A percentile compares a stretch with the other conserved stretches of the same genome.
Evolutionary conservation across 805 yeast genomes (phyloP).

Genomic region (Candida jianshihensis): DNA sequence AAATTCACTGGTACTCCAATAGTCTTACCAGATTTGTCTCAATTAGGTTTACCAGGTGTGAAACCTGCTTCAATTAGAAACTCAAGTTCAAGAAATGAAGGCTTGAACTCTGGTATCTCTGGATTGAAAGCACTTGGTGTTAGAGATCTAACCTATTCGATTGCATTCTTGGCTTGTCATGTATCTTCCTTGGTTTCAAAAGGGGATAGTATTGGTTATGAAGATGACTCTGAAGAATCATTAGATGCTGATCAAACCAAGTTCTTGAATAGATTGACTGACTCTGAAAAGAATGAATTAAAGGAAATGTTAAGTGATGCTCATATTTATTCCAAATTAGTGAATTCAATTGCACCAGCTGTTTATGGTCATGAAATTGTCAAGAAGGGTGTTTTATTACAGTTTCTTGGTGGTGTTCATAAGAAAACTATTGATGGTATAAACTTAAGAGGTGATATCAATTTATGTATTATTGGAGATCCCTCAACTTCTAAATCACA

Average conservation of each 20-base stretch:
- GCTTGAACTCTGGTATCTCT: slow-evolving; percentile 76
- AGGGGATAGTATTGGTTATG: slow-evolving; percentile 29
- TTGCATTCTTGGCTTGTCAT: slow-evolving; percentile 89
- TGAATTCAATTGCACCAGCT: slow-evolving; percentile 88
- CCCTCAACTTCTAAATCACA: slow-evolving; percentile 97
- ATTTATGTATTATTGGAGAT: slow-evolving; percentile 94
- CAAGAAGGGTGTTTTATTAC: slow-evolving; percentile 85
- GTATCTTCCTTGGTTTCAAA: slow-evolving; percentile 55
- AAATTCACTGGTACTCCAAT: slow-evolving; percentile 91
- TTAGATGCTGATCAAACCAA: slow-evolving; percentile 68
- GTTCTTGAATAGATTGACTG: slow-evolving; percentile 69
- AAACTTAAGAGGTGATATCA: slow-evolving; percentile 91
- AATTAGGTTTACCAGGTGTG: slow-evolving; percentile 90
- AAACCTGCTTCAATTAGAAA: slow-evolving; percentile 80
- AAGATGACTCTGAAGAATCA: slow-evolving; percentile 32
- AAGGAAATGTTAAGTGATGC: slow-evolving; percentile 88
- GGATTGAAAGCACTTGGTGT: slow-evolving; percentile 84
- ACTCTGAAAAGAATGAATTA: slow-evolving; percentile 77
- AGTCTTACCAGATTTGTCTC: slow-evolving; percentile 91
- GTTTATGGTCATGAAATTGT: slow-evolving; percentile 94
- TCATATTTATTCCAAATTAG: slow-evolving; percentile 76
- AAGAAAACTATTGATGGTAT: slow-evolving; percentile 91
- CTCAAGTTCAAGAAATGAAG: slow-evolving; percentile 46
- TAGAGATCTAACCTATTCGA: slow-evolving; percentile 84
- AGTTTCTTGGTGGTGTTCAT: slow-evolving; percentile 92